A percentile compares a stretch with the other conserved stretches of the same genome.
phyloP scores from a whole-genome alignment of 306 rosid genomes.

The Gastrolobium villosum region DNA sequence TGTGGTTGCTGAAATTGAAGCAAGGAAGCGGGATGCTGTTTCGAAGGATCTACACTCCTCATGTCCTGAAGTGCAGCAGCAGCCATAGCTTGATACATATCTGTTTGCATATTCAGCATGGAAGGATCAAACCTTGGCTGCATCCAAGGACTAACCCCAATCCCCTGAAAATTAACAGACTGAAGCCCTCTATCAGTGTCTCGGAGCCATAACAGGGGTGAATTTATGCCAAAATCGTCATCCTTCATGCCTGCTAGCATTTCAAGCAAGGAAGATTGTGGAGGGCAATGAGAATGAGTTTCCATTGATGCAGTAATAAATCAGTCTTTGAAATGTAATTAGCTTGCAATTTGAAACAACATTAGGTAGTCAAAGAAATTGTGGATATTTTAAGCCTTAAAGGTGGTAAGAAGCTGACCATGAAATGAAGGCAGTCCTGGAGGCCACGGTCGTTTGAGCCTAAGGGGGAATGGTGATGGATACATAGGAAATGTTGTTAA shows the following conservation, averaged over 20 bases:
- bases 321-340: background rate
- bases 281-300: background rate
- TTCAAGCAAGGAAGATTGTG: slow-evolving; percentile 25
- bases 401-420: slow-evolving; percentile 61
- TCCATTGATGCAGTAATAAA: background rate
- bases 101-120: slow-evolving; percentile 82
- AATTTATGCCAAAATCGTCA: slow-evolving; percentile 77
- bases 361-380: background rate
- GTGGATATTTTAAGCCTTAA: background rate
- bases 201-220: slow-evolving; percentile 87
- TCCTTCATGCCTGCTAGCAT: slow-evolving; percentile 82
- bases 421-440: slow-evolving; percentile 86
- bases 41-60: slow-evolving; percentile 80
- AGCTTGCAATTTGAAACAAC: slow-evolving; percentile 16
- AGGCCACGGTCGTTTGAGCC: slow-evolving; percentile 98
- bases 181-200: slow-evolving; percentile 84
- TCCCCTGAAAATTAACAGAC: slow-evolving; percentile 80
- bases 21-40: slow-evolving; percentile 67
- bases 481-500: slow-evolving; percentile 98
- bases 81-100: slow-evolving; percentile 91
- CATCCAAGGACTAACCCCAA: slow-evolving; percentile 92
- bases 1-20: slow-evolving; percentile 87
- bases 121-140: slow-evolving; percentile 88
- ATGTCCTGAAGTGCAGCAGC: slow-evolving; percentile 96
- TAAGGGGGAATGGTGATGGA: slow-evolving; percentile 90